These are phyloP conservation scores for Gremmenia infestans DNA, from an alignment of 2,329 filamentous ascomycete genomes.

Conservation along the genomic window DNA sequence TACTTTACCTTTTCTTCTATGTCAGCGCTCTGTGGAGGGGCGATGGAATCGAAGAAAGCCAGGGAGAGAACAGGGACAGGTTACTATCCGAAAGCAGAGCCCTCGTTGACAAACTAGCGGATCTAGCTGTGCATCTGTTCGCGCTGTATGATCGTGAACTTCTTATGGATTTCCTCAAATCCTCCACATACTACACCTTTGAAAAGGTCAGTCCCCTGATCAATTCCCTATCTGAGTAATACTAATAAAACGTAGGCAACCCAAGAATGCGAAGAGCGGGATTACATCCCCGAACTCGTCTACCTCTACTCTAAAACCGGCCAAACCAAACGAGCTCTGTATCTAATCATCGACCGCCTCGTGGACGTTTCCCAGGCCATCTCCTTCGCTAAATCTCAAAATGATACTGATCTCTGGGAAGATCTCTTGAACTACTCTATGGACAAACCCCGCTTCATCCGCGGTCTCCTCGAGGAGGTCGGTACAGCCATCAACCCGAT, in stretches of 20 bases:
- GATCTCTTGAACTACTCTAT: slow-evolving; percentile 93
- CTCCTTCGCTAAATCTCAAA: slow-evolving; percentile 86
- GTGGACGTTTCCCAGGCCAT: slow-evolving; percentile 90
- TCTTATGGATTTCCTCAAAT: slow-evolving; percentile 81
- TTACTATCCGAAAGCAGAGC: slow-evolving; percentile 56
- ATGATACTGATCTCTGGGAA: slow-evolving; percentile 90
- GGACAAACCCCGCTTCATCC: slow-evolving; percentile 95
- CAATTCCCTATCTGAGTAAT: background rate
- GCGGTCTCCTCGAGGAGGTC: slow-evolving; percentile 85
- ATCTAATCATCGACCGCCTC: slow-evolving; percentile 89
- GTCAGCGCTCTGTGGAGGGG: slow-evolving; percentile 81
- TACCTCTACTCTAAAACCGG: slow-evolving; percentile 94
- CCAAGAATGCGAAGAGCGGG: slow-evolving; percentile 72
- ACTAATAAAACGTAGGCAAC: slow-evolving; percentile 46
- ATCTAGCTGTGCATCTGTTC: slow-evolving; percentile 81
- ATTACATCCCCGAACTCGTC: slow-evolving; percentile 89
- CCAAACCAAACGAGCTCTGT: slow-evolving; percentile 84
- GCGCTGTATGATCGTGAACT: slow-evolving; percentile 74
- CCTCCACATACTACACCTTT: slow-evolving; percentile 82
- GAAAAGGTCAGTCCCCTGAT: slow-evolving; percentile 50
- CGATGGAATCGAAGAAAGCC: slow-evolving; percentile 54
- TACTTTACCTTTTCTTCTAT: slow-evolving; percentile 87
- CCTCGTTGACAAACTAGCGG: slow-evolving; percentile 80
- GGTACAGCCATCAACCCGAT: slow-evolving; percentile 93
- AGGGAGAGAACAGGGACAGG: slow-evolving; percentile 50